Conservation (phyloP, 2,329 filamentous ascomycete species). For the Neonectria neomacrospora region DNA sequence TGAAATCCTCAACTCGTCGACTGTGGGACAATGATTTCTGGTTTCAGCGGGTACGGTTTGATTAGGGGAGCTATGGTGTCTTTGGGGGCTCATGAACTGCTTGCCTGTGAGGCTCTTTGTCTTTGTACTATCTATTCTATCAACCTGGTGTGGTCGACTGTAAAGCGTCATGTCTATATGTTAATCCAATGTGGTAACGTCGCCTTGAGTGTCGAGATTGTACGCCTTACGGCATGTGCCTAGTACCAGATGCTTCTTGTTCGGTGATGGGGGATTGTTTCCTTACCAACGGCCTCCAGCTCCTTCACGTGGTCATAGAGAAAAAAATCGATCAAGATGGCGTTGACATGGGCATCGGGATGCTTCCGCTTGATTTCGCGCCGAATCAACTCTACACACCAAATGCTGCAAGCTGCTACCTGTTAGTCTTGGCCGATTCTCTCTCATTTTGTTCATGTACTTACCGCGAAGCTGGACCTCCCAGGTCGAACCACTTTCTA, state of each 20-base stretch:
- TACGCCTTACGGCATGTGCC: slow-evolving; percentile 26
- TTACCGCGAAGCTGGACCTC: slow-evolving; percentile 87
- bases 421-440: slow-evolving; percentile 21
- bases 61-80: slow-evolving; percentile 39
- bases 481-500: slow-evolving; percentile 79
- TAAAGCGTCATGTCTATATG: slow-evolving; percentile 34
- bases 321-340: slow-evolving; percentile 96
- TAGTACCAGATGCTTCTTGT: slow-evolving; percentile 97
- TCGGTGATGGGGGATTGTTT: slow-evolving; percentile 79
- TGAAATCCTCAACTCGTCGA: slow-evolving; percentile 66
- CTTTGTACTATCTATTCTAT: slow-evolving; percentile 33
- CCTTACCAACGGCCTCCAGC: slow-evolving; percentile 71
- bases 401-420: slow-evolving; percentile 83
- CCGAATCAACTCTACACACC: slow-evolving; percentile 90
- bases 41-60: slow-evolving; percentile 17
- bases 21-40: slow-evolving; percentile 50
- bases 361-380: slow-evolving; percentile 81
- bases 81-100: slow-evolving; percentile 25
- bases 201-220: slow-evolving; percentile 19
- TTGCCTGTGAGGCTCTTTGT: slow-evolving; percentile 34
- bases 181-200: slow-evolving; percentile 15
- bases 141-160: slow-evolving; percentile 17
- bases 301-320: slow-evolving; percentile 95
- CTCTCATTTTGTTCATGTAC: slow-evolving; percentile 22
- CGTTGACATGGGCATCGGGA: slow-evolving; percentile 79